A percentile compares a stretch with the other conserved stretches of the same genome.
phyloP scores from a whole-genome alignment of 169 alveolate genomes.

The Theileria sp. region DNA sequence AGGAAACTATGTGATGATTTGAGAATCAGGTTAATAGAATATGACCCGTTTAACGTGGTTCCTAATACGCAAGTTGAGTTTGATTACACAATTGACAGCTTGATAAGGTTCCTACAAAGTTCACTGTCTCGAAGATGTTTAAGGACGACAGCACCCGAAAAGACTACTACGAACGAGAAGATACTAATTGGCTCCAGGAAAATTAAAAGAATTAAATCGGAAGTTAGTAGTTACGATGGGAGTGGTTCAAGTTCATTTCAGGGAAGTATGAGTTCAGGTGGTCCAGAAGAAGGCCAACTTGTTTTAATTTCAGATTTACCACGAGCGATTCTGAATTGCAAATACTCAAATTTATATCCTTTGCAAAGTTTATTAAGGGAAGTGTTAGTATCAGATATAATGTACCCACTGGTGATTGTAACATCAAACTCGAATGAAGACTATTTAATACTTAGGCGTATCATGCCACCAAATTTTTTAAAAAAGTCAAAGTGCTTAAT shows the following conservation, averaged over 20 bases:
- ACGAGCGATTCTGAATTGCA: constrained; percentile 23
- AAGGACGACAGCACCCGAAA: constrained; percentile 1
- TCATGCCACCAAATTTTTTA: constrained; percentile 48
- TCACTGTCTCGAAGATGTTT: constrained; percentile 37
- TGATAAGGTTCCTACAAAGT: constrained; percentile 50
- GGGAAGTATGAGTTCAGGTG: not conserved
- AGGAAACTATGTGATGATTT: constrained; percentile 37
- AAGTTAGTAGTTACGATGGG: not conserved
- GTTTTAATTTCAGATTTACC: constrained; percentile 48
- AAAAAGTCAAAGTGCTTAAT: constrained; percentile 49
- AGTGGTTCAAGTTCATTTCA: not conserved
- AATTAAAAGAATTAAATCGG: constrained; percentile 19
- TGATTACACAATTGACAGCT: not conserved
- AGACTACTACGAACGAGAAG: not conserved
- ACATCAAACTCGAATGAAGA: constrained; percentile 47
- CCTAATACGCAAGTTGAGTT: constrained; percentile 21
- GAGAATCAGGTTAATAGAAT: constrained; percentile 49
- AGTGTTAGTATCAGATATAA: constrained; percentile 24
- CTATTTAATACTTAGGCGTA: constrained; percentile 32
- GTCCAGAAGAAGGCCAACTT: constrained; percentile 35
- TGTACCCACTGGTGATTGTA: constrained; percentile 52
- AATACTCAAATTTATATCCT: constrained; percentile 4
- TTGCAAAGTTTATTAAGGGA: constrained; percentile 28
- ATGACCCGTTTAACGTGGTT: constrained; percentile 56
- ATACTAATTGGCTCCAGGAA: not conserved